Conservation (phyloP, 345 rosid genomes). For the Aegle marmelos region DNA sequence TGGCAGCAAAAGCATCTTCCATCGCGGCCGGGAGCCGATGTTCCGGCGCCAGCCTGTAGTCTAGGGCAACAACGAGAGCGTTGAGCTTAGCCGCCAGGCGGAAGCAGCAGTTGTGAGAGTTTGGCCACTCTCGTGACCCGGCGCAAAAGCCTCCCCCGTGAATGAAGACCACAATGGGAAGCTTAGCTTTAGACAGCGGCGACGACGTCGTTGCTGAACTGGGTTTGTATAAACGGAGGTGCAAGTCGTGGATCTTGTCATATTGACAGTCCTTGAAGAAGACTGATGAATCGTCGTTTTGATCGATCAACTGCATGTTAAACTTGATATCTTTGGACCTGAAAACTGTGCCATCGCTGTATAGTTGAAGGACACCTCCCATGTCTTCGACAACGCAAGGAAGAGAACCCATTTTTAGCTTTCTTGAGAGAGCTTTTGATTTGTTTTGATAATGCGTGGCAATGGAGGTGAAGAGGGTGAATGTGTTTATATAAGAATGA, state of each 20-base stretch:
- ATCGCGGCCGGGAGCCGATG: slow-evolving; percentile 75
- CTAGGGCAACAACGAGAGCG: slow-evolving; percentile 61
- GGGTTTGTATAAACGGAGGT: slow-evolving; percentile 72
- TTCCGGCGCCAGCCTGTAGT: slow-evolving; percentile 84
- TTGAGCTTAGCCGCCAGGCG: slow-evolving; percentile 55
- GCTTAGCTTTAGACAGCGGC: neutral
- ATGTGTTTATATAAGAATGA: neutral
- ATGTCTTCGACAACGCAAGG: slow-evolving; percentile 64
- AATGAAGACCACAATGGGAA: slow-evolving; percentile 46
- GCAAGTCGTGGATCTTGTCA: slow-evolving; percentile 44
- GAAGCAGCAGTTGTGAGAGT: slow-evolving; percentile 63
- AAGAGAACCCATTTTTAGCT: slow-evolving; percentile 41
- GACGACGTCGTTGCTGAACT: neutral
- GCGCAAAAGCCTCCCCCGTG: slow-evolving; percentile 93
- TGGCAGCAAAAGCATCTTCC: slow-evolving; percentile 46
- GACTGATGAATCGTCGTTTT: slow-evolving; percentile 37
- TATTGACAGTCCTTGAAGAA: slow-evolving; percentile 54
- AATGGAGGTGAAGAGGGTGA: neutral
- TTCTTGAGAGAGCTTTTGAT: neutral
- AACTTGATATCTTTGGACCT: slow-evolving; percentile 36
- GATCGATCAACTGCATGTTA: slow-evolving; percentile 15
- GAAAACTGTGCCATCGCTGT: slow-evolving; percentile 58
- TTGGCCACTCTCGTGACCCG: slow-evolving; percentile 77
- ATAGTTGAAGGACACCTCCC: slow-evolving; percentile 62
- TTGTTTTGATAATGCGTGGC: neutral